These are phyloP conservation scores for Echeveria elegans DNA, from an alignment of 164 flowering plant genomes.

Conservation along the genomic window DNA sequence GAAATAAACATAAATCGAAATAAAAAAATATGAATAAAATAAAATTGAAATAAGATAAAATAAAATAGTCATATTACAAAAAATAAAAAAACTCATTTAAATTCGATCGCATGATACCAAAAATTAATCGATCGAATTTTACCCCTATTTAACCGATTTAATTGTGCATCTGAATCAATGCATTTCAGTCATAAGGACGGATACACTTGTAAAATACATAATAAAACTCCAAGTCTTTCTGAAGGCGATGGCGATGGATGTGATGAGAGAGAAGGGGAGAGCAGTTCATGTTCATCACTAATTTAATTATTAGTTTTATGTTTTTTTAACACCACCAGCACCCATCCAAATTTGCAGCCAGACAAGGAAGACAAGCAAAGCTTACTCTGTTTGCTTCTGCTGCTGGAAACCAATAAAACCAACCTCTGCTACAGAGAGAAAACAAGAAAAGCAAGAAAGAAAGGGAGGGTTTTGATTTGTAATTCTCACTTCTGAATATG, in stretches of 20 bases:
- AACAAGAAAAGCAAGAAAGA: no score
- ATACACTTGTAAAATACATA: neutral
- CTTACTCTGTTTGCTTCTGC: neutral
- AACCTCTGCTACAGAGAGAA: neutral
- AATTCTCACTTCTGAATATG: neutral
- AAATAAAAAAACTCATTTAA: no score
- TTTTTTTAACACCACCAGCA: conserved; percentile 3
- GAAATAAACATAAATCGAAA: no score
- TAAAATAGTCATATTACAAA: no score
- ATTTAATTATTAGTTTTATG: no score
- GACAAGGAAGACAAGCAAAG: neutral
- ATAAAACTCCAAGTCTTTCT: neutral
- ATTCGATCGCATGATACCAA: no score
- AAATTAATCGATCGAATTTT: no score
- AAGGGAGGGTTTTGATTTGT: neutral
- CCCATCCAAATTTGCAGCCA: neutral
- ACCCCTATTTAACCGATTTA: no score
- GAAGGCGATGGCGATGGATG: no score
- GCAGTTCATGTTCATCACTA: neutral
- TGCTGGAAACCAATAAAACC: neutral
- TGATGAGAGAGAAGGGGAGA: conserved; percentile 3
- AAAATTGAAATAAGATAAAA: no score
- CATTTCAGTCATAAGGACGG: neutral
- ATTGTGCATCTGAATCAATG: no score
- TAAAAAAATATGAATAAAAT: no score